Base-by-base conservation (phyloP, 768 basidiomycete genomes). In the Mycena rosella region DNA sequence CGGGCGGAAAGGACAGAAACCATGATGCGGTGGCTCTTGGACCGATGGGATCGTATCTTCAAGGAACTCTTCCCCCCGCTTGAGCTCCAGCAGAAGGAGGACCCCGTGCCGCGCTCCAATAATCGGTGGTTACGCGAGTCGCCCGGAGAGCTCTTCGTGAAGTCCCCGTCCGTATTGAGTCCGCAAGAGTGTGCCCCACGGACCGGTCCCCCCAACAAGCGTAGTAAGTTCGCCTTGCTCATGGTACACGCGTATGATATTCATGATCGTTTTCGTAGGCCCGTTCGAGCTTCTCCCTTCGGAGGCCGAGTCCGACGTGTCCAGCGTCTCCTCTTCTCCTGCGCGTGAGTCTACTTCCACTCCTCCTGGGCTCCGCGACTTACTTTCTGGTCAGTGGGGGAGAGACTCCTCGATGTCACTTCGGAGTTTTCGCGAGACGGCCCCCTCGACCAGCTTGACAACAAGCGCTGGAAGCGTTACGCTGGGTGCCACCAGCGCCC, bases 1-100 rank as follows among this genome's bases (percentile, higher is more conserved):
- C 54, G 70, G 22, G 52, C 57, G 20, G 65, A 72, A 34, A 61
- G 68, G 54, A 70, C 77, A 18, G 72, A 77, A 53, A 65, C 68
- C 0, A 78, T 80, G 76, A 75, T 80, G 75, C 62, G 67, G 26
- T 82, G 80, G 80, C 78, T 82, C 49, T 71, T 81, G 7, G 75
- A 76, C 11, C 75, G 79, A 15, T 81, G 81, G 80, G 74, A 73
- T 5, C 62, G 69, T 4, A 74, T 82, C 18, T 77, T 78, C n/a
- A 77, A 76, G 18, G 75, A 72, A 3, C 72, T 82, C 40, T 80
- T 81, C 55, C 74, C 76, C 26, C 70, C 76, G 13, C 58, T 72
- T 1, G 58, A 66, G 13, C 13, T 17, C 36, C 49, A 44, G 3
- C 73, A 74, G 10, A 72, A 67, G 14, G 55, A 20, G 45, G 20